Evolutionary conservation across 1,284 basidiomycete genomes (phyloP).

Genomic region (Ustilago lituana): DNA sequence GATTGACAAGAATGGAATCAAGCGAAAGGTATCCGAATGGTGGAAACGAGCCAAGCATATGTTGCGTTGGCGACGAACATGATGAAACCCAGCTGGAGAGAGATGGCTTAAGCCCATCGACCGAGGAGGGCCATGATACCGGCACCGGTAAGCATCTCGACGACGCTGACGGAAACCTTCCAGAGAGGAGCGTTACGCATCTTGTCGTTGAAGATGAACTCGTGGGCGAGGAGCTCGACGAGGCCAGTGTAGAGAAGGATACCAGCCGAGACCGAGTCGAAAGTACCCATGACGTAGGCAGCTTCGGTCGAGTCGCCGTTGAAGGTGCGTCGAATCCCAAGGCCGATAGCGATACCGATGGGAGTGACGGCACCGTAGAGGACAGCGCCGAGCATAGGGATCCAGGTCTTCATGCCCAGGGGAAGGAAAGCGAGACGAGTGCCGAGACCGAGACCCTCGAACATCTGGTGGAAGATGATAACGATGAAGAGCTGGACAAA

Average conservation of each 20-base stretch:
- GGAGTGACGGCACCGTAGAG: constrained; percentile 64
- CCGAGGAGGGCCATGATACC: constrained; percentile 70
- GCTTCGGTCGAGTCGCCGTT: constrained; percentile 62
- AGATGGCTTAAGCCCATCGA: constrained; percentile 59
- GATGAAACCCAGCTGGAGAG: background rate
- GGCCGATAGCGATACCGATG: constrained; percentile 65
- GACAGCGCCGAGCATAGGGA: constrained; percentile 48
- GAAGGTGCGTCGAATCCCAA: constrained; percentile 62
- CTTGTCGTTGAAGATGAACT: constrained; percentile 67
- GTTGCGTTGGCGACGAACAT: background rate
- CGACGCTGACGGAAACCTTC: constrained; percentile 61
- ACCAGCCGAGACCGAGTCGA: constrained; percentile 63
- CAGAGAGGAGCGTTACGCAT: constrained; percentile 64
- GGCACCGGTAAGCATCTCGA: constrained; percentile 67
- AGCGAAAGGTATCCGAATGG: constrained; percentile 2
- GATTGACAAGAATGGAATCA: background rate
- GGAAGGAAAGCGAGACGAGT: constrained; percentile 58
- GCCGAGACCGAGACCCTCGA: constrained; percentile 66
- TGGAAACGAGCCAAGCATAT: background rate
- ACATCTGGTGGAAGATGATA: constrained; percentile 74
- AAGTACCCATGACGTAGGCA: constrained; percentile 63
- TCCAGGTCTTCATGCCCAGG: constrained; percentile 30
- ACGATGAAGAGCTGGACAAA: constrained; percentile 91
- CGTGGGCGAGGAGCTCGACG: constrained; percentile 65
- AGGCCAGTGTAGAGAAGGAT: constrained; percentile 67